Percentiles rank a stretch among this genome's conserved stretches.
phyloP scores from a whole-genome alignment of 176 grass and related monocot species.

The Rhynchospora breviuscula region DNA sequence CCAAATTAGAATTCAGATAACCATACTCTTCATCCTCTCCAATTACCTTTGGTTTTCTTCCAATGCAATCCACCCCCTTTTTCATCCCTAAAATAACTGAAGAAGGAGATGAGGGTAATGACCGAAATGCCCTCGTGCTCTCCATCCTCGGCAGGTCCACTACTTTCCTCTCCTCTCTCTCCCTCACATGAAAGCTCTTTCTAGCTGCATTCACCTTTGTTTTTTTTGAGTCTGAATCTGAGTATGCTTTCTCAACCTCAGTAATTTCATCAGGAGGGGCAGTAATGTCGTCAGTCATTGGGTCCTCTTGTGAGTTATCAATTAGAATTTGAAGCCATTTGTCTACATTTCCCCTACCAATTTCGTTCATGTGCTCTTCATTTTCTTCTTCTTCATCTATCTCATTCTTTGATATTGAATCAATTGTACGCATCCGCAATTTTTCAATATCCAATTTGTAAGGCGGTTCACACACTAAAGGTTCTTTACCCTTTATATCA shows the following conservation, averaged over 20 bases:
- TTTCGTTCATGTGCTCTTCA: conserved; percentile 35
- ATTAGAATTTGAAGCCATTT: conserved; percentile 72
- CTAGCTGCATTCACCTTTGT: conserved; percentile 13
- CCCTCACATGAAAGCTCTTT: conserved; percentile 62
- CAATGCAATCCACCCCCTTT: conserved; percentile 55
- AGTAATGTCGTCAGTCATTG: conserved; percentile 18
- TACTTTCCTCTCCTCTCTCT: conserved; percentile 45
- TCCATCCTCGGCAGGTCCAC: conserved; percentile 45
- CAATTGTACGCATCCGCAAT: not conserved
- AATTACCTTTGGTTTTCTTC: conserved; percentile 53
- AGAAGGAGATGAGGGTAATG: conserved; percentile 84
- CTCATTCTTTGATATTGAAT: not conserved
- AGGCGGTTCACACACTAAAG: not conserved
- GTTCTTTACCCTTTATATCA: conserved; percentile 19
- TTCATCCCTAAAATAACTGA: conserved; percentile 61
- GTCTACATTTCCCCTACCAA: conserved; percentile 58
- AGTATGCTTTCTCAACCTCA: conserved; percentile 20
- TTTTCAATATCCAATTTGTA: conserved; percentile 17
- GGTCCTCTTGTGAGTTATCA: conserved; percentile 39
- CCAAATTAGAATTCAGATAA: conserved; percentile 32
- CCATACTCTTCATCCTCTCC: conserved; percentile 39
- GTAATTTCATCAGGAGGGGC: conserved; percentile 39
- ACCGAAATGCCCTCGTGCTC: conserved; percentile 71
- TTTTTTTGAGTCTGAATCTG: conserved; percentile 21
- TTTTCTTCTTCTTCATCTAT: conserved; percentile 43